These are phyloP conservation scores for Phylloporus sp. DNA, from an alignment of 1,284 basidiomycete species.

Conservation along the genomic window DNA sequence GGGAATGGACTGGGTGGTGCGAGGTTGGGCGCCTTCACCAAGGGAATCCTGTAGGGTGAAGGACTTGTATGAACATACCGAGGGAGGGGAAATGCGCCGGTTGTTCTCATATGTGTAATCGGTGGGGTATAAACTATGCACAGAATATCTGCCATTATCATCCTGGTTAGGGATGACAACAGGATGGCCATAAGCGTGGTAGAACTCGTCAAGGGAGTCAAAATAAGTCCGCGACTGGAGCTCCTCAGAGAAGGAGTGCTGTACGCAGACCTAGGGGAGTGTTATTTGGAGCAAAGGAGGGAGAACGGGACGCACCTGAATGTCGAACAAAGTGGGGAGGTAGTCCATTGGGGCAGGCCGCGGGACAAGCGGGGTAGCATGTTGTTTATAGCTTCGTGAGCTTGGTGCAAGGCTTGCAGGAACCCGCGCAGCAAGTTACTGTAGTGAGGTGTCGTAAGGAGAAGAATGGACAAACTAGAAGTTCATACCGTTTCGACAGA, in stretches of 20 bases:
- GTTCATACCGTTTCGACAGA: neutral
- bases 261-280: slow-evolving; percentile 34
- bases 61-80: slow-evolving; percentile 33
- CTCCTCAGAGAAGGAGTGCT: slow-evolving; percentile 43
- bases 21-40: slow-evolving; percentile 22
- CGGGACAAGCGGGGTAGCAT: slow-evolving; percentile 8
- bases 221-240: slow-evolving; percentile 44
- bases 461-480: neutral
- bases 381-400: slow-evolving; percentile 44
- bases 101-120: slow-evolving; percentile 4
- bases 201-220: slow-evolving; percentile 41
- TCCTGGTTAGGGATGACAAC: slow-evolving; percentile 39
- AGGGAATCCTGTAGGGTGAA: slow-evolving; percentile 41
- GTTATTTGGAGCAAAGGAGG: neutral
- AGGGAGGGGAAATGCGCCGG: neutral
- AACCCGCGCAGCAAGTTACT: neutral
- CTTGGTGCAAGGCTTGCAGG: neutral
- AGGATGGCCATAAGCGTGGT: slow-evolving; percentile 40
- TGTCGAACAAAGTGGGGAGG: slow-evolving; percentile 29
- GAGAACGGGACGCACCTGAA: slow-evolving; percentile 23
- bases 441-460: neutral
- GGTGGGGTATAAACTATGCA: slow-evolving; percentile 7
- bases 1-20: neutral
- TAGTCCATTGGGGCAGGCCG: slow-evolving; percentile 22
- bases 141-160: slow-evolving; percentile 27